Conservation (phyloP, 2,329 filamentous ascomycete genomes). For the Lachnellula suecica region DNA sequence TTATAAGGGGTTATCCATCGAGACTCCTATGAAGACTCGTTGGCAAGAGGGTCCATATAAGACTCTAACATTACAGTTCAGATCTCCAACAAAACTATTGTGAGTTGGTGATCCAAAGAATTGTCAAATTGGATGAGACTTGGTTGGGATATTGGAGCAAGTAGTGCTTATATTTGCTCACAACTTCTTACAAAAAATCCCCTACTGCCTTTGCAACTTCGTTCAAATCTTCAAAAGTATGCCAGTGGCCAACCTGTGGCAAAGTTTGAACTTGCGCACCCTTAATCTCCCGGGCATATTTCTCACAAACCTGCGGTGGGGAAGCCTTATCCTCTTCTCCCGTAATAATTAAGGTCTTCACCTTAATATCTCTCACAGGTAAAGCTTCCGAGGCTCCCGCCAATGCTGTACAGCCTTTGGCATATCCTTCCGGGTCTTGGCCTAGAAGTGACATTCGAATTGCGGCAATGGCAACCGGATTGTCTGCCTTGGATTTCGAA, state of each 20-base stretch:
- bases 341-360: slow-evolving; percentile 41
- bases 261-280: slow-evolving; percentile 35
- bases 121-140: too few species aligned
- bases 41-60: too few species aligned
- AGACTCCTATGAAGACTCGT: too few species aligned
- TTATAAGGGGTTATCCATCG: too few species aligned
- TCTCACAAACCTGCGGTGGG: slow-evolving; percentile 35
- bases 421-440: slow-evolving; percentile 53
- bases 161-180: too few species aligned
- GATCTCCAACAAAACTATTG: too few species aligned
- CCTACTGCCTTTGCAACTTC: slow-evolving; percentile 34
- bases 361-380: slow-evolving; percentile 34
- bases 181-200: slow-evolving; percentile 6
- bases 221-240: slow-evolving; percentile 46
- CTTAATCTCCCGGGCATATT: slow-evolving; percentile 31
- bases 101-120: too few species aligned
- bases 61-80: too few species aligned
- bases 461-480: slow-evolving; percentile 42
- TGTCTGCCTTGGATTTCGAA: slow-evolving; percentile 34
- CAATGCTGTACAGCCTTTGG: slow-evolving; percentile 51
- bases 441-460: slow-evolving; percentile 43
- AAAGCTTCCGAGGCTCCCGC: slow-evolving; percentile 38
- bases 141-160: too few species aligned
- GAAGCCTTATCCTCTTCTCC: slow-evolving; percentile 46
- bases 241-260: slow-evolving; percentile 48